Evolutionary conservation across 2,329 filamentous ascomycete genomes (phyloP).

Genomic region (Colletotrichum spaethianum): DNA sequence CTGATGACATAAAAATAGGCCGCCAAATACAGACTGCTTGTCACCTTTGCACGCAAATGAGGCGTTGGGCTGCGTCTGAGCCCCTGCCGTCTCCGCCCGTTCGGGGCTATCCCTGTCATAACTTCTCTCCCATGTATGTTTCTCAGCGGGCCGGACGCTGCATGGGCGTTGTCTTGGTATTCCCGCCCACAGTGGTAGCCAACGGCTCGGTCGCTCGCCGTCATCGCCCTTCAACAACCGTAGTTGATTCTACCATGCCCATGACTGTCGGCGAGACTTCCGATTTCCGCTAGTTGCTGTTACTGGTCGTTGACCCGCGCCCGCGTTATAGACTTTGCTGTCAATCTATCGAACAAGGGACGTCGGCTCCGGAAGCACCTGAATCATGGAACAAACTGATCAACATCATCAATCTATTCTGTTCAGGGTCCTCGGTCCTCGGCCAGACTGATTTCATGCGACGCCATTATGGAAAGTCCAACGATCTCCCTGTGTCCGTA

Average conservation of each 20-base stretch:
- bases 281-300: not conserved
- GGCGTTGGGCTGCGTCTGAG: conserved; percentile 32
- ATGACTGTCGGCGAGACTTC: conserved; percentile 12
- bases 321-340: not conserved
- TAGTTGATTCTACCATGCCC: not conserved
- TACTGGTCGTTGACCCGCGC: not conserved
- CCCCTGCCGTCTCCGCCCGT: conserved; percentile 33
- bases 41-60: conserved; percentile 23
- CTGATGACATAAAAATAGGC: conserved; percentile 36
- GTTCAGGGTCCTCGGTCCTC: conserved; percentile 25
- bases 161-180: conserved; percentile 34
- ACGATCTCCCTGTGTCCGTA: conserved; percentile 6
- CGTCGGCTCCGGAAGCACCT: conserved; percentile 12
- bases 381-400: conserved; percentile 13
- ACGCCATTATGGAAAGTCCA: conserved; percentile 9
- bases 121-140: conserved; percentile 34
- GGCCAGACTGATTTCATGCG: conserved; percentile 20
- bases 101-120: conserved; percentile 31
- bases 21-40: conserved; percentile 13
- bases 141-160: conserved; percentile 35
- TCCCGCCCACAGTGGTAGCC: not conserved
- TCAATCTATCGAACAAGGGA: conserved; percentile 1
- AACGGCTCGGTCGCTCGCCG: conserved; percentile 24
- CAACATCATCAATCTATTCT: conserved; percentile 16
- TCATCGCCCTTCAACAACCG: conserved; percentile 10